Evolutionary conservation across 2,329 filamentous ascomycete species (phyloP), one percentile per base, ranked within the genome.

Genomic region (Blumeria graminis): DNA sequence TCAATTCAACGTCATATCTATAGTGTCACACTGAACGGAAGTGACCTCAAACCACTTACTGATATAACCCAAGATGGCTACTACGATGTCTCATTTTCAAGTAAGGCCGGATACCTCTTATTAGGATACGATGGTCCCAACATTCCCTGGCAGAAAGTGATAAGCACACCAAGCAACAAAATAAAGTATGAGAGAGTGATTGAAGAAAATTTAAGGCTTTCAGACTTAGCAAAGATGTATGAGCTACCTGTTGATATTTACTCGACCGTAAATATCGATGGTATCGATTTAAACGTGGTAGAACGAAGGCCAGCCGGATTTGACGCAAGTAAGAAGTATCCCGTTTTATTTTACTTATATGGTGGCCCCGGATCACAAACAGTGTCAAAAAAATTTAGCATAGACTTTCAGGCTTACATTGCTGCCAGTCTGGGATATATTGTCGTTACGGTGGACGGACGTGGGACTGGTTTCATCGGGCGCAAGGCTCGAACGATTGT

Each of bases 301-400:
- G 92, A 98, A 69, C 83, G 88, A 34, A 84, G 87, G 0, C 92
- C 92, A 6, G 84, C 89, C 1, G 84, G 94, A 68, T 98, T 96
- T 66, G 77, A 88, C 67, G 73, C 79, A 16, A 81, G 80, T 63
- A 89, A 85, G 69, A 81, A 84, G 65, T 96, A 98, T 63, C 92
- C 92, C 0, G 88, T 98, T 0, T 76, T 98, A 4, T 98, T 98
- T 74, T 83, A 86, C 64, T 82, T 95, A 58, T 98, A 98, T 71
- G 90, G 86, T 28, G 92, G 92, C 0, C 92, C 92, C 0, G 86
- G 84, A n/a, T 95, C 88, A 16, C 93, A 98, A 67, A 78, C 77
- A 7, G 92, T 98, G 1, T 74, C 78, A 63, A 89, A 90, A 66
- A 76, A 70, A 57, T 98, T 95, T 70, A 69, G 68, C 9, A 80